Evolutionary conservation across 2,329 filamentous ascomycete genomes (phyloP), one percentile per base, ranked within the genome.

Genomic region (Fonsecaea erecta): DNA sequence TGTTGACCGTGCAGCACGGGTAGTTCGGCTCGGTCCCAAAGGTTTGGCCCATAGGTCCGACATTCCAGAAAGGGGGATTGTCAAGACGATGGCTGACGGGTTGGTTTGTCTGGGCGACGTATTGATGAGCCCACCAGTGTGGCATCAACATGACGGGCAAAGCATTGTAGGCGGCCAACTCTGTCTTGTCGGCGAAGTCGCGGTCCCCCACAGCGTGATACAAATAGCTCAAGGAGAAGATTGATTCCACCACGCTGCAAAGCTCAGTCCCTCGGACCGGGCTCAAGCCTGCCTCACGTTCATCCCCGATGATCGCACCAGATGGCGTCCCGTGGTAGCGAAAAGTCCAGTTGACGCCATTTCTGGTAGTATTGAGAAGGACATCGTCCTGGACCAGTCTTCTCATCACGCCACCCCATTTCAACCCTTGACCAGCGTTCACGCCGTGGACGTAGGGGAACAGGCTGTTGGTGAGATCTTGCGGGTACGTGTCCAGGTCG

Each of bases 1-100:
- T 83, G 63, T 87, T 87, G 64, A 87, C 85, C 1, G 84, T 85
- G 69, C 85, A 87, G 73, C 84, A 87, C 35, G 77, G 77, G 63
- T 76, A 85, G 35, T 83, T 78, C 1, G 82, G 82, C 62, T 85
- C 83, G 14, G 85, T 74, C 1, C 83, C 84, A 70, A 82, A 86
- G 0, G 81, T 82, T 43, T 82, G 78, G 1, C 79, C 79, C 30
- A 73, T 72, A 4, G 72, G 74, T 55, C 81, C 79, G 26, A 82
- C 80, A 60, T 84, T 84, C 61, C 75, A 85, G 72, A 84, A 86
- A 0, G 80, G 82, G 7, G 75, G 76, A 48, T 63, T 72, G 7
- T 75, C 73, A 18, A 85, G 74, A 18, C 78, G 77, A 54, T 78
- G 74, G 7, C 81, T 77, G 71, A 79, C 81, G 2, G 84, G 83